Evolutionary conservation across 345 rosid genomes (phyloP).

Genomic region (Syzygium aromaticum): DNA sequence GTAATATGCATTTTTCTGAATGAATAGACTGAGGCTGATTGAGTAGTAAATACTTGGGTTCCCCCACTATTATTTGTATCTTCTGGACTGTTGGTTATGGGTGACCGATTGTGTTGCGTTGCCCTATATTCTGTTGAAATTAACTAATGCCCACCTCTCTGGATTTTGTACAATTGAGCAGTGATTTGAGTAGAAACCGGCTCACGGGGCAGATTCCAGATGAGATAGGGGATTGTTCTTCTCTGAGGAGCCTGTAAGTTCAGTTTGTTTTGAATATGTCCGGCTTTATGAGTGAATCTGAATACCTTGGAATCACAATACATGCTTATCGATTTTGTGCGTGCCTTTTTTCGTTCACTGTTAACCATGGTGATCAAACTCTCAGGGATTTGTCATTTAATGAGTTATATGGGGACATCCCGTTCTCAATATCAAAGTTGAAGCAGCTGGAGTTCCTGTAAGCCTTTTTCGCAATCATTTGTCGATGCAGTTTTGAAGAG

Average conservation of each 20-base stretch:
- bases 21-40: not conserved
- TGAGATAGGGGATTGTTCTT: conserved; percentile 91
- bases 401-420: conserved; percentile 84
- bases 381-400: conserved; percentile 83
- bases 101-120: not conserved
- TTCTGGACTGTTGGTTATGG: not conserved
- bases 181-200: conserved; percentile 72
- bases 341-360: not conserved
- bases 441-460: conserved; percentile 74
- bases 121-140: not conserved
- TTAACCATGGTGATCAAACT: not conserved
- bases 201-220: conserved; percentile 94
- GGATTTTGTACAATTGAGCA: conserved; percentile 9
- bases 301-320: not conserved
- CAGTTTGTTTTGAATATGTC: not conserved
- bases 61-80: not conserved
- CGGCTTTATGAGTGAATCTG: not conserved
- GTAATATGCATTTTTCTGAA: not conserved
- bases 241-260: conserved; percentile 68
- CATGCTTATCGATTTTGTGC: not conserved
- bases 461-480: conserved; percentile 11
- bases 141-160: not conserved
- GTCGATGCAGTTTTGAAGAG: not conserved
- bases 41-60: not conserved
- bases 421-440: conserved; percentile 83